A percentile compares a stretch with the other conserved stretches of the same genome.
Evolutionary conservation across 495 filamentous ascomycete species (phyloP).

Genomic region (Penicillium roqueforti): DNA sequence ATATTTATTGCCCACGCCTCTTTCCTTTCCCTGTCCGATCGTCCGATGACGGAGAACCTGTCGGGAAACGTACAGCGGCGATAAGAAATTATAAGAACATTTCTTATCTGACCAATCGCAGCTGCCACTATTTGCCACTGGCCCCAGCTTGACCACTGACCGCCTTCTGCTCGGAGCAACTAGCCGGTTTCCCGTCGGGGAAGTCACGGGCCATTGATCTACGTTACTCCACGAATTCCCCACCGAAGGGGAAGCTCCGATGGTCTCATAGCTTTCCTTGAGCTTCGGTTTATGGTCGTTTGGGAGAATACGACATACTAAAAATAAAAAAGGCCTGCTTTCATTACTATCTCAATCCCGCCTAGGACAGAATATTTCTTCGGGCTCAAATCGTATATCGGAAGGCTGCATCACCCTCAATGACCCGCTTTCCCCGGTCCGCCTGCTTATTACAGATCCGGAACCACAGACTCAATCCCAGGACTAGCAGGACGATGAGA

Average conservation of each 20-base stretch:
- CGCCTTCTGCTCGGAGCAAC: neutral
- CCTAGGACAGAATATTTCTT: neutral
- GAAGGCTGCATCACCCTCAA: slow-evolving; percentile 34
- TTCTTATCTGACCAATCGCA: slow-evolving; percentile 11
- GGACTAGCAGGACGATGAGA: slow-evolving; percentile 39
- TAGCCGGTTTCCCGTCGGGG: neutral
- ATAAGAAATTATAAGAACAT: neutral
- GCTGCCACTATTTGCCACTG: neutral
- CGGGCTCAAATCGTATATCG: slow-evolving; percentile 35
- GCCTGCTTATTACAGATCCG: slow-evolving; percentile 34
- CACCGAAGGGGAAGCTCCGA: slow-evolving; percentile 2
- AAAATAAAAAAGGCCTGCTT: neutral
- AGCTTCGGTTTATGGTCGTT: neutral
- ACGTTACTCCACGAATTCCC: slow-evolving; percentile 4
- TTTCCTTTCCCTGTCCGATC: neutral
- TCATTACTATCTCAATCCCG: neutral
- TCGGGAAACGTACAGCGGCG: slow-evolving; percentile 8
- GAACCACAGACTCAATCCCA: slow-evolving; percentile 34
- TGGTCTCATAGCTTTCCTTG: slow-evolving; percentile 7
- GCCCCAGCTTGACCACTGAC: neutral
- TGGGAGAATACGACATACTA: neutral
- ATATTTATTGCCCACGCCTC: slow-evolving; percentile 11
- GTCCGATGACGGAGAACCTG: slow-evolving; percentile 1
- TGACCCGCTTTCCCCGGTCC: slow-evolving; percentile 33
- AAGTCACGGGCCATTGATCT: neutral